Percentiles rank a stretch among this genome's conserved stretches.
Conservation (phyloP, 2,329 filamentous ascomycete genomes). For the Phoma sp. region DNA sequence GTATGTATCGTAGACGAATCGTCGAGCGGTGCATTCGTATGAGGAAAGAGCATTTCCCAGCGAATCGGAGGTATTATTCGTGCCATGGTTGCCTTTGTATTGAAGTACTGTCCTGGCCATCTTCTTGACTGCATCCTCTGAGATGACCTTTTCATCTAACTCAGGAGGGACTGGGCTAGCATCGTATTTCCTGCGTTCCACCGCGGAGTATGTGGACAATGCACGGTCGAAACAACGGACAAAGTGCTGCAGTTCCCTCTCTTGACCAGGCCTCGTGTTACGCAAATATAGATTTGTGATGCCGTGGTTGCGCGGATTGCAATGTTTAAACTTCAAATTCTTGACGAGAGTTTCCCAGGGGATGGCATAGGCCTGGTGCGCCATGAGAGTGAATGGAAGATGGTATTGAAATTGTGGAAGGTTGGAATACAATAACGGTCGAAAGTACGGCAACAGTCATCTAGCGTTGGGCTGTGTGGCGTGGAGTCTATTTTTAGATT, state of each 20-base stretch:
- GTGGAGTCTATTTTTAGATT: too few relatives aligned
- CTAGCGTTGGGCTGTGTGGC: too few relatives aligned
- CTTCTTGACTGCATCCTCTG: background rate
- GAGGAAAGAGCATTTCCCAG: background rate
- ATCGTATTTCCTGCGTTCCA: background rate
- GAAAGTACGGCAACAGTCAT: too few relatives aligned
- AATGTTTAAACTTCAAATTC: slow-evolving; percentile 1
- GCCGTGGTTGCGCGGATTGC: slow-evolving; percentile 1
- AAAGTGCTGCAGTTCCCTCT: background rate
- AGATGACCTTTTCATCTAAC: background rate
- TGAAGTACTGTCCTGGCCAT: background rate
- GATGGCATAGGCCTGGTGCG: background rate
- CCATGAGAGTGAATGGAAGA: too few relatives aligned
- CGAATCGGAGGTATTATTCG: too few relatives aligned
- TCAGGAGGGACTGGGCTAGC: background rate
- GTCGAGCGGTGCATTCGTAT: background rate
- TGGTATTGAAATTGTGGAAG: too few relatives aligned
- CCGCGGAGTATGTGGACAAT: background rate
- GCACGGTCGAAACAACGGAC: background rate
- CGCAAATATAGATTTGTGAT: slow-evolving; percentile 3
- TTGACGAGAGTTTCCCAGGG: slow-evolving; percentile 1
- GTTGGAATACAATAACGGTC: too few relatives aligned
- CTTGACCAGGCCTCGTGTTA: background rate
- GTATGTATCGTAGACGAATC: background rate
- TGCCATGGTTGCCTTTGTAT: background rate